Conservation (phyloP, 208 protist species). For the Vickermania ingenoplastis region DNA sequence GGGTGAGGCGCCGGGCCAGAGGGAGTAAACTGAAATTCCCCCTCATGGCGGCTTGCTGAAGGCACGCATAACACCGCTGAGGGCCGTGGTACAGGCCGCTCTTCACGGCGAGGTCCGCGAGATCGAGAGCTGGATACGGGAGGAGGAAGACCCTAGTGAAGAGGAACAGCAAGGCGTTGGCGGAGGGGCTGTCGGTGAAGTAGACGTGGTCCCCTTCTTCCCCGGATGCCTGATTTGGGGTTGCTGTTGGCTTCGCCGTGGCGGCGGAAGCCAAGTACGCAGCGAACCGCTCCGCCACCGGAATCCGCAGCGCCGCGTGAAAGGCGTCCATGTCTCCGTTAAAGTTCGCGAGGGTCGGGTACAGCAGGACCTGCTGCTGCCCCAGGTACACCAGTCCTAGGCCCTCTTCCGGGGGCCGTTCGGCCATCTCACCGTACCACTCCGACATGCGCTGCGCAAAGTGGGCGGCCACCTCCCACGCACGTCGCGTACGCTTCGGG, state of each 20-base stretch:
- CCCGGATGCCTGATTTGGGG: conserved; percentile 37
- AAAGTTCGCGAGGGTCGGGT: background rate
- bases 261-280: background rate
- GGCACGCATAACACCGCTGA: conserved; percentile 29
- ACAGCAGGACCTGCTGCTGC: background rate
- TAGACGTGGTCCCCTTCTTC: background rate
- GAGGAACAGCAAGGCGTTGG: conserved; percentile 65
- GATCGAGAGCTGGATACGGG: conserved; percentile 29
- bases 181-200: conserved; percentile 42
- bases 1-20: conserved; percentile 53
- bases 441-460: conserved; percentile 32
- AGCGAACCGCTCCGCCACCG: background rate
- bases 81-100: conserved; percentile 62
- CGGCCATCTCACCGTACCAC: conserved; percentile 41
- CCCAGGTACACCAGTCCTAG: too few relatives aligned
- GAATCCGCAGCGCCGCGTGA: background rate
- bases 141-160: conserved; percentile 48
- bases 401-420: conserved; percentile 44
- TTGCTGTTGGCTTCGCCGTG: conserved; percentile 24
- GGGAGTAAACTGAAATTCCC: conserved; percentile 57
- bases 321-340: background rate
- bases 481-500: background rate
- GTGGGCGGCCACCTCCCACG: conserved; percentile 22
- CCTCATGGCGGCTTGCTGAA: conserved; percentile 20
- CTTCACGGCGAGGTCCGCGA: conserved; percentile 46